phyloP scores from a whole-genome alignment of 2,329 filamentous ascomycete species.

The Penicillium griseofulvum region DNA sequence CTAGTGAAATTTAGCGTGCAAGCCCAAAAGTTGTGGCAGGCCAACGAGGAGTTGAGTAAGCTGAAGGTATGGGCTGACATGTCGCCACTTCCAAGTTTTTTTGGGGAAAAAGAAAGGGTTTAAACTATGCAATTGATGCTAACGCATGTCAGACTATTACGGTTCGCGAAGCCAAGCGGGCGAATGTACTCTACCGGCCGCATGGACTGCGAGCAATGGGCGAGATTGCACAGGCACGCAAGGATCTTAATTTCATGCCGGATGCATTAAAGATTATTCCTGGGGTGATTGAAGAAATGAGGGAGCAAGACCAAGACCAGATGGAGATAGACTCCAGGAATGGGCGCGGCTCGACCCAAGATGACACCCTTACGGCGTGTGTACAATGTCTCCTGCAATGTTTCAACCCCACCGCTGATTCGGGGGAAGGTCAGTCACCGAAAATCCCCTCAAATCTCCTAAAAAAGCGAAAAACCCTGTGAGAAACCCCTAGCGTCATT shows the following conservation, averaged over 20 bases:
- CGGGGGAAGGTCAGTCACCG: conserved; percentile 26
- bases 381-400: conserved; percentile 41
- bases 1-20: conserved; percentile 75
- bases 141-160: conserved; percentile 56
- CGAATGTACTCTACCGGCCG: conserved; percentile 79
- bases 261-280: conserved; percentile 65
- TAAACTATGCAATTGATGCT: conserved; percentile 1
- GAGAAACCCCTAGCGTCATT: conserved; percentile 19
- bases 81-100: neutral
- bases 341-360: conserved; percentile 27
- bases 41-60: conserved; percentile 58
- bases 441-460: neutral
- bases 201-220: conserved; percentile 72
- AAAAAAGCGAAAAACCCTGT: neutral
- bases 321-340: conserved; percentile 66
- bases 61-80: conserved; percentile 58
- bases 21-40: conserved; percentile 57
- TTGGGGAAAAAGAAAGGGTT: neutral
- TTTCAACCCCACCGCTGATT: conserved; percentile 29
- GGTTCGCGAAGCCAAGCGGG: conserved; percentile 83
- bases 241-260: conserved; percentile 67
- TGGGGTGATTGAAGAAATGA: conserved; percentile 59
- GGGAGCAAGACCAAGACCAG: conserved; percentile 50
- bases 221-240: conserved; percentile 65
- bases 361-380: conserved; percentile 40